Evolutionary conservation across 192 early-diverging fungal species (phyloP).

Genomic region (Gaertneriomyces sp.): DNA sequence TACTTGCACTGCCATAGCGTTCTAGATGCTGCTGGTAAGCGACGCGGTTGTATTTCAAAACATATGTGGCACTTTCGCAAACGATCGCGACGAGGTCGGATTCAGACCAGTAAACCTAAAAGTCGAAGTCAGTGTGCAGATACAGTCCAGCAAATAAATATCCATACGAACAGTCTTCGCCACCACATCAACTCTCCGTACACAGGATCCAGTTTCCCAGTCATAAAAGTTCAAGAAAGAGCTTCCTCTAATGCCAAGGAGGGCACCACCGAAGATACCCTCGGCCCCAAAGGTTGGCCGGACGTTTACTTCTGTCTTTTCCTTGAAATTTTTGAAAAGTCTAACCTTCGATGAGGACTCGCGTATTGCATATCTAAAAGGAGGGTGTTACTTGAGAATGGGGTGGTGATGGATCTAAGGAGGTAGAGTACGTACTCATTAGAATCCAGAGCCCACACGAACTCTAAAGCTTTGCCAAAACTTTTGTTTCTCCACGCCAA

Average conservation of each 20-base stretch:
- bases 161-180: slow-evolving; percentile 54
- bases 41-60: slow-evolving; percentile 88
- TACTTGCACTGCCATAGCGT: slow-evolving; percentile 57
- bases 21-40: slow-evolving; percentile 74
- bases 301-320: slow-evolving; percentile 70
- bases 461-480: slow-evolving; percentile 91
- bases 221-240: slow-evolving; percentile 93
- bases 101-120: slow-evolving; percentile 87
- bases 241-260: slow-evolving; percentile 82
- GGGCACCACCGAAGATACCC: slow-evolving; percentile 89
- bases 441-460: slow-evolving; percentile 96
- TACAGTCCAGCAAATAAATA: slow-evolving; percentile 9
- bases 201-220: slow-evolving; percentile 89
- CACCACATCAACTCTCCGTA: slow-evolving; percentile 92
- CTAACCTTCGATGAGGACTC: slow-evolving; percentile 87
- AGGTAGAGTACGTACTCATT: slow-evolving; percentile 56
- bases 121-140: slow-evolving; percentile 25
- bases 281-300: slow-evolving; percentile 71
- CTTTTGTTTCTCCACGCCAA: slow-evolving; percentile 99
- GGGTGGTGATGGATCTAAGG: no score
- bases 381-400: background rate
- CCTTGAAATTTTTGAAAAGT: slow-evolving; percentile 95
- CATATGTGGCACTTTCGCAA: slow-evolving; percentile 90
- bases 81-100: slow-evolving; percentile 88
- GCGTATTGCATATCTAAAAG: slow-evolving; percentile 75